Evolutionary conservation across 1,284 basidiomycete genomes (phyloP).

Genomic region (Cystobasidium slooffiae): DNA sequence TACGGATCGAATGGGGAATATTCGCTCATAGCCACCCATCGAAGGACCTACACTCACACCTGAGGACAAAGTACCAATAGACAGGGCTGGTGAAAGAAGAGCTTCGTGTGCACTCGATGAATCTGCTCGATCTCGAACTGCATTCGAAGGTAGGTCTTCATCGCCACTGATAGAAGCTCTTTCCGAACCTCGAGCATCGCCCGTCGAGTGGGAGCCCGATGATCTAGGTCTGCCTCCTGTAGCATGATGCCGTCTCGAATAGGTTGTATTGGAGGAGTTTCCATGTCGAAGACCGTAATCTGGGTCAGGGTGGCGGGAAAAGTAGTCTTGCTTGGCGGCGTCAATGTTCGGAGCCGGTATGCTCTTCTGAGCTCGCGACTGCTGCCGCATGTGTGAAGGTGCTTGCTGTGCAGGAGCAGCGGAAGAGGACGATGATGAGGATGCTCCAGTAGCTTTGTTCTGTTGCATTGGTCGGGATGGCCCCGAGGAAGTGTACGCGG

Average conservation of each 20-base stretch:
- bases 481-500: too few relatives aligned
- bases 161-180: conserved; percentile 8
- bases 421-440: background rate
- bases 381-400: background rate
- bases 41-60: conserved; percentile 35
- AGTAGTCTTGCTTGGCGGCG: conserved; percentile 37
- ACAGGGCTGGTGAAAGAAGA: conserved; percentile 30
- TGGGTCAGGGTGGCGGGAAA: conserved; percentile 40
- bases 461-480: too few relatives aligned
- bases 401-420: background rate
- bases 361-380: conserved; percentile 3
- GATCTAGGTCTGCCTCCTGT: background rate
- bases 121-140: background rate
- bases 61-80: conserved; percentile 23
- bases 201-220: background rate
- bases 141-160: background rate
- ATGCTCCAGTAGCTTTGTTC: too few relatives aligned
- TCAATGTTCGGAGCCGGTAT: conserved; percentile 17
- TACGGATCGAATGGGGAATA: conserved; percentile 38
- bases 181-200: background rate
- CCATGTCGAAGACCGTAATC: conserved; percentile 17
- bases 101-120: background rate
- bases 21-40: conserved; percentile 41
- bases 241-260: background rate
- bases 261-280: background rate